phyloP scores from a whole-genome alignment of 2,329 filamentous ascomycete genomes.

The Coniella lustricola region DNA sequence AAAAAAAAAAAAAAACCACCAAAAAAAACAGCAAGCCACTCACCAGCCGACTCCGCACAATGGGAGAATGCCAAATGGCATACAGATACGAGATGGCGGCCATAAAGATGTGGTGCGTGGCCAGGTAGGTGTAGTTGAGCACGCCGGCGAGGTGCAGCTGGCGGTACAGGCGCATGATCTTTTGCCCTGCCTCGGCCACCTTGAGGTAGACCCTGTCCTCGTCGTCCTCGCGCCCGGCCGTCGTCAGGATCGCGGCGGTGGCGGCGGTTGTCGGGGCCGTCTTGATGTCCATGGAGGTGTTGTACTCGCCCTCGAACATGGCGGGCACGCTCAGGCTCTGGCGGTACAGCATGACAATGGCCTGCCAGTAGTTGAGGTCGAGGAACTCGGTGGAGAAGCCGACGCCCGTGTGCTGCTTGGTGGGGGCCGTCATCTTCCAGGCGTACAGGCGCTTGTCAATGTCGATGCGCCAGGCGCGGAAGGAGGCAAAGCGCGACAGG shows the following conservation, averaged over 20 bases:
- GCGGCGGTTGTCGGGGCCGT: neutral
- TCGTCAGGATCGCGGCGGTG: neutral
- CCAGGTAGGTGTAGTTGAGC: slow-evolving; percentile 93
- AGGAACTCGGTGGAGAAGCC: slow-evolving; percentile 84
- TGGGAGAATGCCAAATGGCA: slow-evolving; percentile 91
- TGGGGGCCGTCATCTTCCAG: slow-evolving; percentile 81
- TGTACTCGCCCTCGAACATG: slow-evolving; percentile 73
- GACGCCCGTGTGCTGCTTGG: slow-evolving; percentile 72
- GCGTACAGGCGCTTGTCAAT: slow-evolving; percentile 76
- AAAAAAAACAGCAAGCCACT: slow-evolving; percentile 30
- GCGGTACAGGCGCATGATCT: slow-evolving; percentile 82
- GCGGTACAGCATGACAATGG: slow-evolving; percentile 89
- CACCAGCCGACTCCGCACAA: slow-evolving; percentile 80
- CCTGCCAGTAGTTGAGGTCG: slow-evolving; percentile 96
- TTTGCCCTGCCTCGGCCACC: slow-evolving; percentile 90
- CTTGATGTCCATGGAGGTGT: slow-evolving; percentile 57
- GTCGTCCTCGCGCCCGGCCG: slow-evolving; percentile 66
- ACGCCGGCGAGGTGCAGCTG: slow-evolving; percentile 81
- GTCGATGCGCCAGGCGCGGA: slow-evolving; percentile 80
- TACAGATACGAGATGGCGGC: slow-evolving; percentile 94
- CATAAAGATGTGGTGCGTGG: slow-evolving; percentile 96
- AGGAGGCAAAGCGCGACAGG: slow-evolving; percentile 73
- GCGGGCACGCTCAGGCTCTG: slow-evolving; percentile 83
- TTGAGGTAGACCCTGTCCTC: slow-evolving; percentile 91
- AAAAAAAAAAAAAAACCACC: neutral